A percentile compares a stretch with the other conserved stretches of the same genome.
Conservation (phyloP, 2,329 filamentous ascomycete genomes). For the Fusarium sublunatum region DNA sequence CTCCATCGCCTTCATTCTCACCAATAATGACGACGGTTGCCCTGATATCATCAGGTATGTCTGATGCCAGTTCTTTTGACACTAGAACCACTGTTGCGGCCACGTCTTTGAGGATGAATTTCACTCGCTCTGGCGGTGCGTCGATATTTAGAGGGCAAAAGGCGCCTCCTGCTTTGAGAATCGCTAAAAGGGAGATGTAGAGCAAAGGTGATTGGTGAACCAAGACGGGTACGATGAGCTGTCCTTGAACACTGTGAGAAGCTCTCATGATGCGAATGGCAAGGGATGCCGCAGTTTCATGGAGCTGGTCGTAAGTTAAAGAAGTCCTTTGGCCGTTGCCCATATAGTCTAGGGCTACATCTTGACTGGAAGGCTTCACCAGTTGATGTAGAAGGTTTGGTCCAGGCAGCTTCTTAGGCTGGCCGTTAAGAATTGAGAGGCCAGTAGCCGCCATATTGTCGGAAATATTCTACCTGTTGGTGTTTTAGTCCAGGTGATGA, state of each 20-base stretch:
- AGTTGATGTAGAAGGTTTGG: constrained; percentile 67
- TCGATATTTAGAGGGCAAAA: constrained; percentile 89
- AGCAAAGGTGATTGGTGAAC: constrained; percentile 80
- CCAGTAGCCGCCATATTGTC: constrained; percentile 44
- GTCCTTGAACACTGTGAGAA: constrained; percentile 27
- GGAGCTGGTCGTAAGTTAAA: constrained; percentile 72
- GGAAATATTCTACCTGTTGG: constrained; percentile 2
- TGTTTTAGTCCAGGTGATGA: constrained; percentile 9
- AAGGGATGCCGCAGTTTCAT: constrained; percentile 66
- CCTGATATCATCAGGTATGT: constrained; percentile 50
- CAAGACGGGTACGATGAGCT: constrained; percentile 77
- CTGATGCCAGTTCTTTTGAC: constrained; percentile 59
- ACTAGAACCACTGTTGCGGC: constrained; percentile 76
- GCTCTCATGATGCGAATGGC: constrained; percentile 60
- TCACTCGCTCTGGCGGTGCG: constrained; percentile 78
- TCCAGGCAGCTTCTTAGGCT: constrained; percentile 55
- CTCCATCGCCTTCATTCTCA: constrained; percentile 30
- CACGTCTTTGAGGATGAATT: constrained; percentile 84
- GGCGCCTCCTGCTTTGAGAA: constrained; percentile 83
- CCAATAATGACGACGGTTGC: constrained; percentile 55
- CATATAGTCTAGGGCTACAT: constrained; percentile 51
- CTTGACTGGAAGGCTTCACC: constrained; percentile 56
- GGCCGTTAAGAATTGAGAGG: constrained; percentile 61
- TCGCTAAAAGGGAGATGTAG: constrained; percentile 80
- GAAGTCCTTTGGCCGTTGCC: constrained; percentile 45